Conservation (phyloP, 139 green algal species). For the Trebouxia sp. region DNA sequence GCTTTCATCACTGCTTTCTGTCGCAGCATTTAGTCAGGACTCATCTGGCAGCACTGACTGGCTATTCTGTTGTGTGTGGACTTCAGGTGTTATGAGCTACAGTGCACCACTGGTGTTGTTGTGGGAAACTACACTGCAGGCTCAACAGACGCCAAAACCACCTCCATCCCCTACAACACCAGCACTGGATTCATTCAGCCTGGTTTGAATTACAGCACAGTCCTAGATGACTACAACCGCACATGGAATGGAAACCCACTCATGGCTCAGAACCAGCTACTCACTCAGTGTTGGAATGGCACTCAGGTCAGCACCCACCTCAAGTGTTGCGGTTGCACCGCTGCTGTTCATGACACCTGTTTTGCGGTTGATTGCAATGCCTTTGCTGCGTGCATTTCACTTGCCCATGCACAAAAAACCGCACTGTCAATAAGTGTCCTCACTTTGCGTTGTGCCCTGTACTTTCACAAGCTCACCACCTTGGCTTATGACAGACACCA, state of each 20-base stretch:
- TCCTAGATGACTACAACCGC: slow-evolving; percentile 33
- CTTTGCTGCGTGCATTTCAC: too few species aligned
- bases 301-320: background rate
- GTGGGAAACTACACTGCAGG: slow-evolving; percentile 18
- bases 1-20: too few species aligned
- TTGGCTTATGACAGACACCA: too few species aligned
- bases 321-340: background rate
- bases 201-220: background rate
- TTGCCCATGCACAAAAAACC: too few species aligned
- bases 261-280: slow-evolving; percentile 7
- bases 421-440: too few species aligned
- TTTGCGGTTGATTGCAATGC: too few species aligned
- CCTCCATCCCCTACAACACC: slow-evolving; percentile 14
- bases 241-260: slow-evolving; percentile 37
- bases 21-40: background rate
- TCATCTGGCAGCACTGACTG: background rate
- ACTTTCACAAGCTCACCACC: too few species aligned
- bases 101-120: slow-evolving; percentile 34
- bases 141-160: slow-evolving; percentile 16
- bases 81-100: background rate
- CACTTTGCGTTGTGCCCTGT: too few species aligned
- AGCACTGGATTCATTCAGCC: background rate
- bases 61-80: background rate
- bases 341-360: background rate
- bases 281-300: slow-evolving; percentile 47